phyloP scores from a whole-genome alignment of 2,329 filamentous ascomycete genomes.

The Aspergillus unguis region DNA sequence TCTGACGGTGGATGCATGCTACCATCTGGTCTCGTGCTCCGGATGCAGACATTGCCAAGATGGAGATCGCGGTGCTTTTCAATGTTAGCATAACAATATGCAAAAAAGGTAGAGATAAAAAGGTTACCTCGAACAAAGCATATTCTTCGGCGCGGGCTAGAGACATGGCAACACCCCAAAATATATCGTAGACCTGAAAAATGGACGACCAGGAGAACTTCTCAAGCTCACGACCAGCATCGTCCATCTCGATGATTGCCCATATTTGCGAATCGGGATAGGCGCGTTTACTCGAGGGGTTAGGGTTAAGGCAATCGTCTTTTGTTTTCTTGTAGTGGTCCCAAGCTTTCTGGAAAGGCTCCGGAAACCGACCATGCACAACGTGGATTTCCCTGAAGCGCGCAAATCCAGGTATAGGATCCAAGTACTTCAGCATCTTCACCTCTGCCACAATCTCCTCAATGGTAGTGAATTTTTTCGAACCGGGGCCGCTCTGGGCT shows the following conservation, averaged over 20 bases:
- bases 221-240: slow-evolving; percentile 59
- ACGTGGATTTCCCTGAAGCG: slow-evolving; percentile 59
- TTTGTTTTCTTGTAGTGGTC: slow-evolving; percentile 39
- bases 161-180: slow-evolving; percentile 63
- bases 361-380: slow-evolving; percentile 54
- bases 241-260: slow-evolving; percentile 64
- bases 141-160: slow-evolving; percentile 60
- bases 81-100: slow-evolving; percentile 11
- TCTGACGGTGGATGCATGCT: slow-evolving; percentile 34
- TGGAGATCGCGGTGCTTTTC: slow-evolving; percentile 60
- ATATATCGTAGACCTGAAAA: slow-evolving; percentile 59
- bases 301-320: slow-evolving; percentile 52
- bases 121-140: slow-evolving; percentile 54
- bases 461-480: slow-evolving; percentile 44
- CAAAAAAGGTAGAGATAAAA: not conserved
- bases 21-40: slow-evolving; percentile 31
- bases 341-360: slow-evolving; percentile 49
- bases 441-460: slow-evolving; percentile 51
- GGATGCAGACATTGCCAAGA: slow-evolving; percentile 64
- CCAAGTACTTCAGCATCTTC: slow-evolving; percentile 56
- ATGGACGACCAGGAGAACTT: slow-evolving; percentile 41
- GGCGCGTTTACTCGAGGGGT: slow-evolving; percentile 52
- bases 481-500: slow-evolving; percentile 39
- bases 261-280: slow-evolving; percentile 58
- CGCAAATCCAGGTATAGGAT: slow-evolving; percentile 60